Evolutionary conservation across 306 rosid species (phyloP), one percentile per base, ranked within the genome.

Genomic region (Rubus parviflorus): DNA sequence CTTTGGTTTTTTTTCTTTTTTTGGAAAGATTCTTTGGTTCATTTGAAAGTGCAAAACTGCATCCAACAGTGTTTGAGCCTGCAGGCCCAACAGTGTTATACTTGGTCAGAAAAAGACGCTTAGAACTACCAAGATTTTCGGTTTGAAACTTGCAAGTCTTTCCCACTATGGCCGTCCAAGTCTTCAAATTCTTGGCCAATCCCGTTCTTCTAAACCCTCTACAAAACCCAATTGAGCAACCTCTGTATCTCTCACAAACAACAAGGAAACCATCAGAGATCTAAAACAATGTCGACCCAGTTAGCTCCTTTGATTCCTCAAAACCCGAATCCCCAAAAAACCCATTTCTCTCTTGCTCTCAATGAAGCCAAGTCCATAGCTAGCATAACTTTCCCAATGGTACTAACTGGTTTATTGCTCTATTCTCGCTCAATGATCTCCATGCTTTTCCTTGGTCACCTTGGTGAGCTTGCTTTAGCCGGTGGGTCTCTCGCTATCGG

Each of bases 401-500:
- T 90, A 5, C 17, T 92, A 16, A 91, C 97, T 0, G 97, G 96
- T 0, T 60, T 95, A 1, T 53, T 92, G 12, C 89, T 95, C 43
- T 95, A 95, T 40, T 87, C 90, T 2, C 97, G 98, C 43, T 91
- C 97, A n/a, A 71, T 95, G 62, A 88, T 95, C 54, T 95, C 98
- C 77, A 92, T 95, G 97, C 83, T 95, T 30, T 90, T 95, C 71
- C 98, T 95, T 0, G 98, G 98, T 46, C 93, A 82, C 14, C 88
- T 86, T 0, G 84, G 95, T 0, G 92, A 87, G 22, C 90, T 95
- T 25, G 79, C 97, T 23, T 42, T 95, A 4, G 98, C 97, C 0
- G 97, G 98, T 1, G 98, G 98, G 4, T 79, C 98, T 0, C 88
- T 95, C 0, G 97, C 98, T 0, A 88, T 95, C 38, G 97, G 96